Percentiles rank a stretch among this genome's conserved stretches.
Conservation (phyloP, 1,139 yeast genomes). For the Ogataea hybrid region DNA sequence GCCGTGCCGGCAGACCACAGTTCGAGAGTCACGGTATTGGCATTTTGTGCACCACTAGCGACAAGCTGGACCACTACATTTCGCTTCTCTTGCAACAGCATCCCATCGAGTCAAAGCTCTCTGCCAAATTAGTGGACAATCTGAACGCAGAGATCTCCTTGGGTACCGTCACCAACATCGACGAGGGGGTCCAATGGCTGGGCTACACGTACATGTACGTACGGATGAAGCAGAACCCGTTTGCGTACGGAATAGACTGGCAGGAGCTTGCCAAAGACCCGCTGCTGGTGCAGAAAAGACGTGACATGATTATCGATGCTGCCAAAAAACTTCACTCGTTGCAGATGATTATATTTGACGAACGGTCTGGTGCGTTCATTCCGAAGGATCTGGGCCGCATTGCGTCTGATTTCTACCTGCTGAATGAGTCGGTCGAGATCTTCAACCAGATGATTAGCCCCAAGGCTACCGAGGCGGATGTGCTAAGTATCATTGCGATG, state of each 20-base stretch:
- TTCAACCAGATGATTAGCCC: constrained; percentile 86
- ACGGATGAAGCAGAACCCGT: constrained; percentile 92
- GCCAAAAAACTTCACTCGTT: constrained; percentile 78
- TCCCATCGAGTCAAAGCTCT: constrained; percentile 87
- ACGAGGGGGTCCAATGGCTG: constrained; percentile 94
- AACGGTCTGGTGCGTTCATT: constrained; percentile 72
- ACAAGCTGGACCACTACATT: constrained; percentile 80
- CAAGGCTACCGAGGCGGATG: constrained; percentile 87
- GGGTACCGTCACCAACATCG: constrained; percentile 93
- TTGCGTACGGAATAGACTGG: constrained; percentile 92
- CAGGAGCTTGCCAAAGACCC: constrained; percentile 83
- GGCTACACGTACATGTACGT: constrained; percentile 95
- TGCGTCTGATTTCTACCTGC: constrained; percentile 89
- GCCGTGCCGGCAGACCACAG: constrained; percentile 99
- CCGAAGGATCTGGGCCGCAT: constrained; percentile 91
- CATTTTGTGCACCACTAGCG: constrained; percentile 80
- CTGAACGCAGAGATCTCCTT: constrained; percentile 93
- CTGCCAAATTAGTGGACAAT: constrained; percentile 81
- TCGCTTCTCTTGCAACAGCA: constrained; percentile 90
- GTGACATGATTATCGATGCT: constrained; percentile 73
- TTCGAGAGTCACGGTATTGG: constrained; percentile 93
- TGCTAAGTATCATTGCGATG: constrained; percentile 84
- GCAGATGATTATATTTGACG: constrained; percentile 94
- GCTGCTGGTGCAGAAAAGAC: constrained; percentile 65
- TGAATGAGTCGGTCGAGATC: constrained; percentile 83